A percentile compares a stretch with the other conserved stretches of the same genome.
Evolutionary conservation across 441 rosid species (phyloP).

Genomic region (Populus hybrid): DNA sequence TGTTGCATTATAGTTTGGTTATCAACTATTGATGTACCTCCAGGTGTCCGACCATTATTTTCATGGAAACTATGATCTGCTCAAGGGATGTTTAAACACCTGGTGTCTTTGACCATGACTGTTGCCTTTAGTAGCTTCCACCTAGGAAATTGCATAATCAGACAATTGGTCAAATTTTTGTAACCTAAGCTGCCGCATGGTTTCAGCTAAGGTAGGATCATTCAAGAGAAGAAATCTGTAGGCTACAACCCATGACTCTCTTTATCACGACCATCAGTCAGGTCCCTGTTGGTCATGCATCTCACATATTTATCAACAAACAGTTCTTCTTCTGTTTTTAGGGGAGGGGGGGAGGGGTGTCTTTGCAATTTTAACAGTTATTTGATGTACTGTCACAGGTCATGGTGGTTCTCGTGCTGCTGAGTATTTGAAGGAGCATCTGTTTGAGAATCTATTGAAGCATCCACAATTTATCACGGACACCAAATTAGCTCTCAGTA

Average conservation of each 20-base stretch:
- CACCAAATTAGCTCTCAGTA: constrained; percentile 83
- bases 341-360: too few relatives aligned
- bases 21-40: constrained; percentile 13
- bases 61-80: neutral
- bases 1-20: constrained; percentile 5
- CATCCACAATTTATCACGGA: constrained; percentile 79
- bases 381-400: constrained; percentile 42
- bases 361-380: neutral
- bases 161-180: neutral
- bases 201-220: neutral
- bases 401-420: constrained; percentile 99
- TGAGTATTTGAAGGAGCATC: constrained; percentile 87
- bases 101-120: neutral
- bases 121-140: neutral
- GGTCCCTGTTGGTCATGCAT: neutral
- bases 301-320: neutral
- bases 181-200: too few relatives aligned
- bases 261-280: neutral
- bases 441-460: constrained; percentile 84
- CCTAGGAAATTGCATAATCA: neutral
- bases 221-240: neutral
- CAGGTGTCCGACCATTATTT: too few relatives aligned
- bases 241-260: neutral
- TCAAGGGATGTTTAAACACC: constrained; percentile 3
- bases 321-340: too few relatives aligned